A percentile compares a stretch with the other conserved stretches of the same genome.
These are phyloP conservation scores for Yarrowia hollandica DNA, from an alignment of 805 yeast species.

Conservation along the genomic window DNA sequence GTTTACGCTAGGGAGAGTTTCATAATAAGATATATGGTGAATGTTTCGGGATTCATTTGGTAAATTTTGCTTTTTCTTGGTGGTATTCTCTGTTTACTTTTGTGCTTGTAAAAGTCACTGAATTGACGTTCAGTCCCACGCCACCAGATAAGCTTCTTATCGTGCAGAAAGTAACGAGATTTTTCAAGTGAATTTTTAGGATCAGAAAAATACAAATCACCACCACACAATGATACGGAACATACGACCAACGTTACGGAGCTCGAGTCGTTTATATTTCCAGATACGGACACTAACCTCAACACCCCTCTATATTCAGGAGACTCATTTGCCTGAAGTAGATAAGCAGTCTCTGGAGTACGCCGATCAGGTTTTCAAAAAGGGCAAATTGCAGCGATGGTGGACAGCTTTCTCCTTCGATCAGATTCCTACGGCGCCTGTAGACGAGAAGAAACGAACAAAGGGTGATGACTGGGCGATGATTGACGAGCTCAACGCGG, in stretches of 20 bases:
- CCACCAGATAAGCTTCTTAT: constrained; percentile 17
- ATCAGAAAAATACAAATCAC: too few species aligned
- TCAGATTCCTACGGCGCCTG: constrained; percentile 27
- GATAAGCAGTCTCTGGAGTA: constrained; percentile 7
- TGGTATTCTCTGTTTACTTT: background rate
- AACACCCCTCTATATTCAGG: constrained; percentile 19
- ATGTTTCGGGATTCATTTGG: too few species aligned
- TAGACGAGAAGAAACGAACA: constrained; percentile 2
- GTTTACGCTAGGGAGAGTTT: background rate
- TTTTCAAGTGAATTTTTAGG: background rate
- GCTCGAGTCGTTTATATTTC: background rate
- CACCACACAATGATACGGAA: background rate
- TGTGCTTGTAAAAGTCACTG: too few species aligned
- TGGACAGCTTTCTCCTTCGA: constrained; percentile 24
- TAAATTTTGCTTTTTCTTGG: background rate
- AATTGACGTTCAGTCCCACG: too few species aligned
- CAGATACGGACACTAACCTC: constrained; percentile 7
- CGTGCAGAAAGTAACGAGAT: background rate
- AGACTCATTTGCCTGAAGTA: constrained; percentile 1
- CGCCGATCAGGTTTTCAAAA: constrained; percentile 23
- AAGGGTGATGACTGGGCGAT: constrained; percentile 21
- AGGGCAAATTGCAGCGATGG: constrained; percentile 17
- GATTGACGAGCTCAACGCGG: constrained; percentile 8
- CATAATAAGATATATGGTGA: too few species aligned
- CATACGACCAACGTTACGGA: background rate